These are phyloP conservation scores for Sechiopsis laciniata DNA, from an alignment of 306 rosid genomes.

Conservation along the genomic window DNA sequence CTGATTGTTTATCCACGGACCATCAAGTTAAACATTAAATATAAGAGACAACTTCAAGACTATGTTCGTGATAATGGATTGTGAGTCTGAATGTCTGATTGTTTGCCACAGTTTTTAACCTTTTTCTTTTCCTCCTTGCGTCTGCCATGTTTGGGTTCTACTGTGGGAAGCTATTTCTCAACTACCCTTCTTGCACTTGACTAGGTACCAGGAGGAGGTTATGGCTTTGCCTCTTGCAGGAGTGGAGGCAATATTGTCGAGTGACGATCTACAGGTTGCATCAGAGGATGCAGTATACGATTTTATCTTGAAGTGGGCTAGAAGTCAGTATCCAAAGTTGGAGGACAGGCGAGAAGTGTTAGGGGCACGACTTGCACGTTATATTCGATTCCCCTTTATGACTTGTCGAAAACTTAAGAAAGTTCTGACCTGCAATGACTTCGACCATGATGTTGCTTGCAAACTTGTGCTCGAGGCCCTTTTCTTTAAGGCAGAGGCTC, in stretches of 20 bases:
- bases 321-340: slow-evolving; percentile 52
- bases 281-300: slow-evolving; percentile 97
- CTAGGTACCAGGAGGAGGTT: slow-evolving; percentile 82
- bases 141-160: too few relatives aligned
- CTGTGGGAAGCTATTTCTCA: not conserved
- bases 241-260: slow-evolving; percentile 75
- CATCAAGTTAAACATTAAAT: not conserved
- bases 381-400: slow-evolving; percentile 88
- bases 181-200: slow-evolving; percentile 18
- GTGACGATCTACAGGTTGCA: slow-evolving; percentile 92
- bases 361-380: slow-evolving; percentile 61
- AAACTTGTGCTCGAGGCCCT: slow-evolving; percentile 87
- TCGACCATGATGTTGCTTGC: slow-evolving; percentile 75
- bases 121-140: too few relatives aligned
- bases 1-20: not conserved
- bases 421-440: slow-evolving; percentile 76
- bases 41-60: not conserved
- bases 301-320: slow-evolving; percentile 84
- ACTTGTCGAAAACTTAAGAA: slow-evolving; percentile 86
- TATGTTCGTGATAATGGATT: not conserved
- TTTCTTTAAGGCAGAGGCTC: slow-evolving; percentile 88
- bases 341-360: slow-evolving; percentile 82
- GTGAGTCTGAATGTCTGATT: not conserved
- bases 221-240: slow-evolving; percentile 88
- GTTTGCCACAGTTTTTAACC: too few relatives aligned